Percentiles rank a stretch among this genome's conserved stretches.
Conservation (phyloP, 2,329 filamentous ascomycete genomes). For the Penicillium digitatum region DNA sequence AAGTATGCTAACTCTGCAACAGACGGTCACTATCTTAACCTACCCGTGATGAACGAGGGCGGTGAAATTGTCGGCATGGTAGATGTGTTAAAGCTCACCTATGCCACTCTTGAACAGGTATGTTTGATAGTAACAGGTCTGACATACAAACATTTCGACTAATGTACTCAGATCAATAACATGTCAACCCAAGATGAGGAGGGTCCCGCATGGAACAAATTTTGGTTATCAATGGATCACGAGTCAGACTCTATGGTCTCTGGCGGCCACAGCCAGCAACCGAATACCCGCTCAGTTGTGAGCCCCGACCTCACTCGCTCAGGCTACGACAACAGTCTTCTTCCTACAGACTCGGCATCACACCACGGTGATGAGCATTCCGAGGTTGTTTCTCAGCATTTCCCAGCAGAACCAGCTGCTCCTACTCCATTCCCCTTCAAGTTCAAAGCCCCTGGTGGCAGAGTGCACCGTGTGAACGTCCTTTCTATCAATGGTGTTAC, state of each 20-base stretch:
- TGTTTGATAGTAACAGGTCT: slow-evolving; percentile 15
- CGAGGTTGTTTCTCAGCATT: slow-evolving; percentile 57
- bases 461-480: slow-evolving; percentile 88
- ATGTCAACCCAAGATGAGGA: slow-evolving; percentile 86
- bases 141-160: not conserved
- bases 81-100: slow-evolving; percentile 95
- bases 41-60: slow-evolving; percentile 95
- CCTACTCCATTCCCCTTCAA: slow-evolving; percentile 93
- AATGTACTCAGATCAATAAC: slow-evolving; percentile 66
- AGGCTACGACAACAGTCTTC: slow-evolving; percentile 69
- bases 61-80: slow-evolving; percentile 99
- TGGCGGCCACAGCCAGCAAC: slow-evolving; percentile 73
- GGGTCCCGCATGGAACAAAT: slow-evolving; percentile 98
- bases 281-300: slow-evolving; percentile 69
- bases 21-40: slow-evolving; percentile 97
- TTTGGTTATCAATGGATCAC: slow-evolving; percentile 93
- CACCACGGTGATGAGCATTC: slow-evolving; percentile 81
- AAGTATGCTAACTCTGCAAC: slow-evolving; percentile 10
- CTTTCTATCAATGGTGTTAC: slow-evolving; percentile 73
- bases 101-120: slow-evolving; percentile 95
- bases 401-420: slow-evolving; percentile 54
- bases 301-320: slow-evolving; percentile 64
- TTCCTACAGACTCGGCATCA: slow-evolving; percentile 91
- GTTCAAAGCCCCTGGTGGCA: slow-evolving; percentile 94
- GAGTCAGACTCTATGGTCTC: slow-evolving; percentile 97